Conservation (phyloP, 1,284 basidiomycete genomes). For the Pulveroboletus sp. region DNA sequence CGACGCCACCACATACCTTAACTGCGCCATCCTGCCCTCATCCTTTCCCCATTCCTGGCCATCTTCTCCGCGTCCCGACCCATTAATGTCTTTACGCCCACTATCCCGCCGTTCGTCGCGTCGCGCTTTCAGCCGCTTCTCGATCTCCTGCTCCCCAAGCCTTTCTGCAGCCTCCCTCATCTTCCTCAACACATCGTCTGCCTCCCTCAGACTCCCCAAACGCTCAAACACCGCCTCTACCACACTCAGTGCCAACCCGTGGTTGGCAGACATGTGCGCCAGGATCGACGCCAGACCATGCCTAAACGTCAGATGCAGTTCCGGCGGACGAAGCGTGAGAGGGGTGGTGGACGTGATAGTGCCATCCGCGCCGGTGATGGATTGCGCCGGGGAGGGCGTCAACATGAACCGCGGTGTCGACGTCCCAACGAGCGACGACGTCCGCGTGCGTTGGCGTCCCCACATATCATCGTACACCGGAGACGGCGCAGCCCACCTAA, state of each 20-base stretch:
- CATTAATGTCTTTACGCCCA: not conserved
- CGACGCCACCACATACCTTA: constrained; percentile 18
- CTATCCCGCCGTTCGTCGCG: not conserved
- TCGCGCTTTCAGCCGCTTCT: not conserved
- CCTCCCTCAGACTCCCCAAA: constrained; percentile 22
- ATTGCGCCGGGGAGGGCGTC: constrained; percentile 6
- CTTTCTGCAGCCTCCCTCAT: constrained; percentile 33
- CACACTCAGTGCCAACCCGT: constrained; percentile 23
- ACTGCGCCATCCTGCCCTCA: not conserved
- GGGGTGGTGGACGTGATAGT: not conserved
- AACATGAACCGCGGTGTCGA: constrained; percentile 2
- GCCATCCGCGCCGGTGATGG: not conserved
- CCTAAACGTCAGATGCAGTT: constrained; percentile 17
- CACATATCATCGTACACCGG: not conserved
- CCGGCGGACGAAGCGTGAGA: constrained; percentile 12
- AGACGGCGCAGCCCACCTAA: constrained; percentile 1
- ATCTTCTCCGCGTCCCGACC: too few species aligned
- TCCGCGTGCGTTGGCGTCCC: not conserved
- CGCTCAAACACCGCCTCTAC: constrained; percentile 30
- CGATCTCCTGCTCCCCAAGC: constrained; percentile 20
- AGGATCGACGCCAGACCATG: constrained; percentile 29
- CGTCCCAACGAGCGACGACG: not conserved
- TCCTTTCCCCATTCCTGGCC: not conserved
- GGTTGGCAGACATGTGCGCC: constrained; percentile 29
- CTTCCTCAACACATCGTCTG: constrained; percentile 29